Evolutionary conservation across 2,329 filamentous ascomycete species (phyloP).

Genomic region (Cercospora citrullina): DNA sequence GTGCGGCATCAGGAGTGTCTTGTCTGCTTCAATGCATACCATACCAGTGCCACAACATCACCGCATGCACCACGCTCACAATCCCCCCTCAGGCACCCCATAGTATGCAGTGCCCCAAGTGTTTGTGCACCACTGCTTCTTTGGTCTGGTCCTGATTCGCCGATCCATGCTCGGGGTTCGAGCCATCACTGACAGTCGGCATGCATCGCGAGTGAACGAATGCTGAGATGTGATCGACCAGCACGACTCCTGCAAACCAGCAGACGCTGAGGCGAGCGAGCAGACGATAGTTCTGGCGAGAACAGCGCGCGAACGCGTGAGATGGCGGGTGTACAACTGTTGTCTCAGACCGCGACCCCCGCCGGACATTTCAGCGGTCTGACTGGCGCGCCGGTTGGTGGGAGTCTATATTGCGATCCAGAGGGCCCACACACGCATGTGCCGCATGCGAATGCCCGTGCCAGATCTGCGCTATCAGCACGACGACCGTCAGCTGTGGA

Average conservation of each 20-base stretch:
- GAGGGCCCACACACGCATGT: background rate
- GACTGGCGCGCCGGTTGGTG: conserved; percentile 1
- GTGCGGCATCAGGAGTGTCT: background rate
- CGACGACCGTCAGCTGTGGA: background rate
- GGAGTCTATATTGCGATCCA: conserved; percentile 1
- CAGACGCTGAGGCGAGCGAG: background rate
- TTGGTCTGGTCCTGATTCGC: background rate
- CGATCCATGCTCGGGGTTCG: background rate
- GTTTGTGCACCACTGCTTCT: background rate
- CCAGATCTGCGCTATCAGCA: background rate
- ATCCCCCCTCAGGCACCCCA: background rate
- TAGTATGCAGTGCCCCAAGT: background rate
- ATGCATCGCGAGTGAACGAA: background rate
- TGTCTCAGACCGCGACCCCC: conserved; percentile 9
- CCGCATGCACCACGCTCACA: background rate
- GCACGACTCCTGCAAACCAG: background rate
- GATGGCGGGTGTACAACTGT: background rate
- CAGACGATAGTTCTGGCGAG: background rate
- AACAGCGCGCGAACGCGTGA: background rate
- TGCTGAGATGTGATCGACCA: background rate
- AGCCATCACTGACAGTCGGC: background rate
- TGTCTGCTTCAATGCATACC: background rate
- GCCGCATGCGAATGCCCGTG: background rate
- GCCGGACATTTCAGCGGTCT: background rate
- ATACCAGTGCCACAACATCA: background rate